Conservation (phyloP, 495 filamentous ascomycete genomes). For the Extremus antarcticus region DNA sequence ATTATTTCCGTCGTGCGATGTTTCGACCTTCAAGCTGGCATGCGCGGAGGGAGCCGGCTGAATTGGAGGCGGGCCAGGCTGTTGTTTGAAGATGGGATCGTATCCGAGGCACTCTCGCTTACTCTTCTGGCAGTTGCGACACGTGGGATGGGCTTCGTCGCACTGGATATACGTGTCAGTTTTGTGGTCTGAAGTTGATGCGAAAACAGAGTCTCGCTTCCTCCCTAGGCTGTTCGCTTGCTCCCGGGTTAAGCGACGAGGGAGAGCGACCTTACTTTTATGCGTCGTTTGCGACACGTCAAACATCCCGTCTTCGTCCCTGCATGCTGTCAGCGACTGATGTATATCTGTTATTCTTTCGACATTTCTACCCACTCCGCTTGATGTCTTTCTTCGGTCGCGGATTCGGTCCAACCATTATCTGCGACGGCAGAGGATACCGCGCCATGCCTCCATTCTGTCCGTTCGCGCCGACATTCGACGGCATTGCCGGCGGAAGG, state of each 20-base stretch:
- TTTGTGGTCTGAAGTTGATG: not conserved
- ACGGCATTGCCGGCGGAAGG: constrained; percentile 6
- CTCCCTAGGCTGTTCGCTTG: not conserved
- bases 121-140: constrained; percentile 95
- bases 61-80: constrained; percentile 65
- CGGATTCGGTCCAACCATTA: constrained; percentile 51
- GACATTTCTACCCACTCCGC: constrained; percentile 40
- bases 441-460: constrained; percentile 33
- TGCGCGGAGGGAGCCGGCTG: constrained; percentile 50
- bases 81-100: constrained; percentile 93
- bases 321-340: not conserved
- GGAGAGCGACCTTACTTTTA: constrained; percentile 99
- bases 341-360: not conserved
- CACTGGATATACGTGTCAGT: constrained; percentile 48
- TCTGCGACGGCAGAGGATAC: constrained; percentile 49
- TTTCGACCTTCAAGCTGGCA: not conserved
- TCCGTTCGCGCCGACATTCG: constrained; percentile 1
- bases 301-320: constrained; percentile 89
- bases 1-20: not conserved
- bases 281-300: constrained; percentile 91
- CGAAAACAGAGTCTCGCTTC: constrained; percentile 1
- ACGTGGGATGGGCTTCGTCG: constrained; percentile 89
- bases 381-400: constrained; percentile 99
- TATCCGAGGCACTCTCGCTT: constrained; percentile 96
- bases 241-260: too few species aligned